These are phyloP conservation scores for Salix exigua DNA, from an alignment of 345 rosid species.

Conservation along the genomic window DNA sequence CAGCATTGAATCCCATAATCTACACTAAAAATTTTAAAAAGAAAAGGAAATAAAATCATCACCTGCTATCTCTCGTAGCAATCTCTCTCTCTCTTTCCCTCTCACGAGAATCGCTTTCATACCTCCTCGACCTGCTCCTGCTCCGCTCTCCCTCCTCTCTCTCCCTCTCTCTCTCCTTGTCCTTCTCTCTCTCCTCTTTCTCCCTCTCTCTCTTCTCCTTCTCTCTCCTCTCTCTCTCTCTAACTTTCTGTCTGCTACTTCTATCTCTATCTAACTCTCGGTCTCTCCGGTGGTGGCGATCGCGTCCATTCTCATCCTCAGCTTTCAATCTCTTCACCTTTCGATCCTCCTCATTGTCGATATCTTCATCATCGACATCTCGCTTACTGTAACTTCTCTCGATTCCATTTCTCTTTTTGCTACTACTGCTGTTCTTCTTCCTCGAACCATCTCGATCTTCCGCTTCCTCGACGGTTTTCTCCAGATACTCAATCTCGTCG, in stretches of 20 bases:
- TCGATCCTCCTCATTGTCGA: constrained; percentile 43
- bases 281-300: constrained; percentile 34
- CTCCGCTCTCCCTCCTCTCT: constrained; percentile 7
- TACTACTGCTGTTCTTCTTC: constrained; percentile 34
- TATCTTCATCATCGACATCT: constrained; percentile 41
- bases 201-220: constrained; percentile 30
- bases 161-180: constrained; percentile 4
- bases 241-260: constrained; percentile 38
- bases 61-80: constrained; percentile 56
- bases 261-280: constrained; percentile 34
- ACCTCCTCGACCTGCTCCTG: background rate
- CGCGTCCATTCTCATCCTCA: constrained; percentile 37
- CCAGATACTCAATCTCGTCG: constrained; percentile 94
- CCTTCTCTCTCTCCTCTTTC: constrained; percentile 27
- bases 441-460: constrained; percentile 39
- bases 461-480: constrained; percentile 71
- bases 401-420: constrained; percentile 39
- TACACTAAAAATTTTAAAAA: background rate
- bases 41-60: background rate
- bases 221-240: constrained; percentile 19
- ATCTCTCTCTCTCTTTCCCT: constrained; percentile 31
- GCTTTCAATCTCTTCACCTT: constrained; percentile 59
- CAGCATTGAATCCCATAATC: background rate
- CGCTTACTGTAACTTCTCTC: constrained; percentile 71
- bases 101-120: too few species aligned